Evolutionary conservation across 352 stramenopile species (phyloP).

Genomic region (Globisporangium nodosum): DNA sequence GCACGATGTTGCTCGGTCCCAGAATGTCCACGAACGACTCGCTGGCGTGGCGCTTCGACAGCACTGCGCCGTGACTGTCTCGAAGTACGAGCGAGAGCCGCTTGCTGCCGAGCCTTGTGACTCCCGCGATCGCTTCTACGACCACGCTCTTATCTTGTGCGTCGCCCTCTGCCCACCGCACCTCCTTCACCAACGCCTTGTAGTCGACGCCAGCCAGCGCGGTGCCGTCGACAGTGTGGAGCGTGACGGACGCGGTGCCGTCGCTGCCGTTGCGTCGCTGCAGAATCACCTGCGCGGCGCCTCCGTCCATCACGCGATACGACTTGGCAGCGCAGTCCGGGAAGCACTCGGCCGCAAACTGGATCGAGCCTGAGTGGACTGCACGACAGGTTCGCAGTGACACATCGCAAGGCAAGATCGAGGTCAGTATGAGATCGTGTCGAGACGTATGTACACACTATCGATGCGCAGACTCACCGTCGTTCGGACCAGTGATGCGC

Average conservation of each 20-base stretch:
- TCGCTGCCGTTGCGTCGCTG: constrained; percentile 57
- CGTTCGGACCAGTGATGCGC: constrained; percentile 54
- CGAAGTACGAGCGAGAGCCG: constrained; percentile 34
- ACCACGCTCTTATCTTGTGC: constrained; percentile 39
- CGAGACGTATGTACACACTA: background rate
- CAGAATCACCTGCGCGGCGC: constrained; percentile 38
- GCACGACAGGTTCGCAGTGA: background rate
- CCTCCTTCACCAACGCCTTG: constrained; percentile 18
- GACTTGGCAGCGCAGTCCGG: constrained; percentile 38
- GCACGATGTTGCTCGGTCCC: constrained; percentile 28
- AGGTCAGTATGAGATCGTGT: background rate
- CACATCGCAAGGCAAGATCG: background rate
- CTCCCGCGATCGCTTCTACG: constrained; percentile 28
- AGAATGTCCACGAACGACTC: constrained; percentile 37
- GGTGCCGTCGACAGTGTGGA: constrained; percentile 39
- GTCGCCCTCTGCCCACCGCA: constrained; percentile 57
- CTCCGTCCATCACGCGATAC: constrained; percentile 42
- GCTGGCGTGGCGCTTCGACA: constrained; percentile 25
- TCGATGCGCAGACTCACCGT: constrained; percentile 15
- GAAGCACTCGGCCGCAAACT: constrained; percentile 71
- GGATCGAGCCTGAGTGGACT: constrained; percentile 37
- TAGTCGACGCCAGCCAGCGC: constrained; percentile 50
- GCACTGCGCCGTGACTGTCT: constrained; percentile 16
- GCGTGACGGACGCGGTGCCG: constrained; percentile 27
- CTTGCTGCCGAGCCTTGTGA: constrained; percentile 22